Percentiles rank a stretch among this genome's conserved stretches.
phyloP scores from a whole-genome alignment of 2,329 filamentous ascomycete genomes.

The Massarina eburnea region DNA sequence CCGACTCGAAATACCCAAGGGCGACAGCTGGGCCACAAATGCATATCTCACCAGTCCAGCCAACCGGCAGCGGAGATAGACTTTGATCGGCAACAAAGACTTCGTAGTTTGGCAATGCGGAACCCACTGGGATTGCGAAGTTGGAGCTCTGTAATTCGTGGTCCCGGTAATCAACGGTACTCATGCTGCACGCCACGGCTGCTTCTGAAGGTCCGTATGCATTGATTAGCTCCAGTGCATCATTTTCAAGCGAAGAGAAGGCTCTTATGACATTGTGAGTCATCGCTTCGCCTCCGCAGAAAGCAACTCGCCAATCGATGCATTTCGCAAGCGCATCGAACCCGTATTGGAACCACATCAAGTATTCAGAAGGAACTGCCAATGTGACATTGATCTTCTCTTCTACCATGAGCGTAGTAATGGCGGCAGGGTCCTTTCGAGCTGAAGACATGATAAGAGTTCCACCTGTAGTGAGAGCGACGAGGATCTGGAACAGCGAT shows the following conservation, averaged over 20 bases:
- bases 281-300: slow-evolving; percentile 16
- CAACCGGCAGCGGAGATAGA: slow-evolving; percentile 4
- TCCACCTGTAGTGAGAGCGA: slow-evolving; percentile 43
- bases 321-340: slow-evolving; percentile 12
- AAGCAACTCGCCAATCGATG: slow-evolving; percentile 29
- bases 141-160: too few species aligned
- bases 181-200: not conserved
- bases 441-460: slow-evolving; percentile 32
- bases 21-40: slow-evolving; percentile 45
- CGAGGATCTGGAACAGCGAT: slow-evolving; percentile 44
- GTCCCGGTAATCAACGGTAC: not conserved
- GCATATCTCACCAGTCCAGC: slow-evolving; percentile 43
- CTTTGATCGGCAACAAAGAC: slow-evolving; percentile 13
- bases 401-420: slow-evolving; percentile 39
- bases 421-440: slow-evolving; percentile 36
- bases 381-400: slow-evolving; percentile 42
- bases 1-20: slow-evolving; percentile 36
- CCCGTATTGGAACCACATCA: slow-evolving; percentile 19
- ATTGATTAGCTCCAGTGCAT: not conserved
- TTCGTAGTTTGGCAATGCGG: slow-evolving; percentile 6
- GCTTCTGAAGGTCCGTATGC: slow-evolving; percentile 7
- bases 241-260: not conserved
- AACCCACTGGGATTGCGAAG: not conserved
- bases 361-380: slow-evolving; percentile 46
- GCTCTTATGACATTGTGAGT: not conserved